Conservation (phyloP, 805 yeast species). For the Soucietia sequanensis region DNA sequence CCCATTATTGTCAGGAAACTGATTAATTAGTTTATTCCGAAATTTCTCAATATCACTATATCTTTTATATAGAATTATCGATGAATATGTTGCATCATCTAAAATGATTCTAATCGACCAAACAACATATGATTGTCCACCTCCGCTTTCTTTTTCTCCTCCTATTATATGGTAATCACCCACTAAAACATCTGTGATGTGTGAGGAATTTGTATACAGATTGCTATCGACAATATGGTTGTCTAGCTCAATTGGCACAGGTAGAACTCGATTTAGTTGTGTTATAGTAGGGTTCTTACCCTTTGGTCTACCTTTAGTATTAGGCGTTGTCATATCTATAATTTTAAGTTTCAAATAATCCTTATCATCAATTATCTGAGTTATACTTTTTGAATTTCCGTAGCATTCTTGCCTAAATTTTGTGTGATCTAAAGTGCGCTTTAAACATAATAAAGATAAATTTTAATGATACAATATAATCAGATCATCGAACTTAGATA, state of each 20-base stretch:
- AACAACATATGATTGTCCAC: constrained; percentile 34
- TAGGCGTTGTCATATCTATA: too few species aligned
- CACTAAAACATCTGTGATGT: constrained; percentile 41
- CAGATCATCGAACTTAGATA: too few species aligned
- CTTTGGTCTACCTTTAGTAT: too few species aligned
- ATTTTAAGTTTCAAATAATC: too few species aligned
- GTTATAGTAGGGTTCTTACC: constrained; percentile 8
- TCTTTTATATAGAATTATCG: constrained; percentile 52
- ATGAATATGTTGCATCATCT: constrained; percentile 36
- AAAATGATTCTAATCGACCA: constrained; percentile 39
- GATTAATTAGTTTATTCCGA: constrained; percentile 37
- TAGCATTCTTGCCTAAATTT: too few species aligned
- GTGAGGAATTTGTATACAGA: constrained; percentile 21
- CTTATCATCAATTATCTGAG: too few species aligned
- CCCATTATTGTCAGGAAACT: constrained; percentile 42
- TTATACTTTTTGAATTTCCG: too few species aligned
- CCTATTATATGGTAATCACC: constrained; percentile 39
- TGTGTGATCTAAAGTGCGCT: too few species aligned
- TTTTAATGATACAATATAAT: too few species aligned
- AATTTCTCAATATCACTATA: constrained; percentile 63
- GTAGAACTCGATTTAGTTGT: constrained; percentile 29
- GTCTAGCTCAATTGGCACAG: constrained; percentile 39
- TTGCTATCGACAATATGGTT: constrained; percentile 13
- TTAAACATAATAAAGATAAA: too few species aligned
- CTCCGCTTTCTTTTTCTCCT: constrained; percentile 41